Evolutionary conservation across 2,329 filamentous ascomycete species (phyloP), one percentile per base, ranked within the genome.

Genomic region (Apiospora malaysiana): DNA sequence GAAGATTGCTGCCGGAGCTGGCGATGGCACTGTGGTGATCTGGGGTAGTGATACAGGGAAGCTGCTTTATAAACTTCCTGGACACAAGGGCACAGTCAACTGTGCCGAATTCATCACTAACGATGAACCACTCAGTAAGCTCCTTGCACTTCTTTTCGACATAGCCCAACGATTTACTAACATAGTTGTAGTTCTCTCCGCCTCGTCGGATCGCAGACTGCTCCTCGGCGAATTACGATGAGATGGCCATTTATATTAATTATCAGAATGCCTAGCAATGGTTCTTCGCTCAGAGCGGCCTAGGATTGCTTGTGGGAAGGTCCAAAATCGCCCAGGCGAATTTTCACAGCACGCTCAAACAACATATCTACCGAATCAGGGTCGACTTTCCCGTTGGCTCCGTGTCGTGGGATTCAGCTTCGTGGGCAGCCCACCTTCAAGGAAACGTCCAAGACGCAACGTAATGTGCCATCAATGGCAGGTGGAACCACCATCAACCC

Each of bases 31-130:
- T 9, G 94, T 94, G 23, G 92, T 97, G 18, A 90, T 98, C 12
- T 99, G 96, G 96, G 95, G 96, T 68, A 90, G 87, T 70, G 91
- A 93, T 79, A 93, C 89, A n/a, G 95, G 93, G 71, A 98, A 97
- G 84, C 85, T 99, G 76, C 82, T 97, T 74, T 97, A 98, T 83
- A 98, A 98, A 83, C 86, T 99, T 69, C 96, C 96, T 0, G 96
- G 96, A 0, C 96, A 99, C 81, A 96, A 94, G 82, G 96, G 95
- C 45, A 94, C 93, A 0, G 96, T 98, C 68, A 99, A 98, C 80
- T 94, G 95, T 80, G 95, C 95, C 70, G 92, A 97, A 76, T 97
- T 99, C 79, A 92, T 94, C 67, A 94, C 95, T 5, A 89, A 89
- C 49, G 90, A 92, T 72, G 94, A 98, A 76, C 94, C 94, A 25